These are phyloP conservation scores for Dioszegia aurantiaca DNA, from an alignment of 768 basidiomycete genomes.

Conservation along the genomic window DNA sequence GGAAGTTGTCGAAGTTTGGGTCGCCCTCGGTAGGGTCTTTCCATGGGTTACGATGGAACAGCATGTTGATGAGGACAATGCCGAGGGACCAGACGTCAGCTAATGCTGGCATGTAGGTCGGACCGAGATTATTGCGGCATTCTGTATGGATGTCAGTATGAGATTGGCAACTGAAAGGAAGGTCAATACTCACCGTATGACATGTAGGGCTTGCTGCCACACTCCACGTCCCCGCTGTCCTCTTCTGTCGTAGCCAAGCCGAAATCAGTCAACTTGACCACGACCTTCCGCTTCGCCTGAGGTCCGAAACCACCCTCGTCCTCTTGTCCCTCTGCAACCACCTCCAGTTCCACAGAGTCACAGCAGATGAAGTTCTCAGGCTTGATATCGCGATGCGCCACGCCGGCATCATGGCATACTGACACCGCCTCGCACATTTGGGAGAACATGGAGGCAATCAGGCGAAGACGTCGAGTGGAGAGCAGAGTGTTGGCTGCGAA, in stretches of 20 bases:
- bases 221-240: slow-evolving; percentile 92
- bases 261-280: slow-evolving; percentile 96
- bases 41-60: slow-evolving; percentile 99
- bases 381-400: slow-evolving; percentile 97
- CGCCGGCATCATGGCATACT: slow-evolving; percentile 81
- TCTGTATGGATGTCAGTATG: slow-evolving; percentile 56
- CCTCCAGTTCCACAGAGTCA: slow-evolving; percentile 49
- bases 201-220: slow-evolving; percentile 98
- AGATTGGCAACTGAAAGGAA: neutral
- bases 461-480: slow-evolving; percentile 77
- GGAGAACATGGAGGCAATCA: slow-evolving; percentile 94
- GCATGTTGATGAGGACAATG: slow-evolving; percentile 98
- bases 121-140: slow-evolving; percentile 95
- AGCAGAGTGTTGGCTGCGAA: slow-evolving; percentile 74
- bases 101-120: slow-evolving; percentile 87
- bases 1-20: slow-evolving; percentile 74
- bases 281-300: slow-evolving; percentile 70
- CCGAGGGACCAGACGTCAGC: slow-evolving; percentile 99
- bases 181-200: slow-evolving; percentile 69
- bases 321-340: slow-evolving; percentile 40
- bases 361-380: slow-evolving; percentile 73
- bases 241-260: slow-evolving; percentile 86
- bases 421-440: slow-evolving; percentile 99
- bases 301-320: slow-evolving; percentile 55
- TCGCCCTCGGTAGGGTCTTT: slow-evolving; percentile 81